Percentiles rank a stretch among this genome's conserved stretches.
These are phyloP conservation scores for Termitomyces sp. DNA, from an alignment of 1,284 basidiomycete species.

Conservation along the genomic window DNA sequence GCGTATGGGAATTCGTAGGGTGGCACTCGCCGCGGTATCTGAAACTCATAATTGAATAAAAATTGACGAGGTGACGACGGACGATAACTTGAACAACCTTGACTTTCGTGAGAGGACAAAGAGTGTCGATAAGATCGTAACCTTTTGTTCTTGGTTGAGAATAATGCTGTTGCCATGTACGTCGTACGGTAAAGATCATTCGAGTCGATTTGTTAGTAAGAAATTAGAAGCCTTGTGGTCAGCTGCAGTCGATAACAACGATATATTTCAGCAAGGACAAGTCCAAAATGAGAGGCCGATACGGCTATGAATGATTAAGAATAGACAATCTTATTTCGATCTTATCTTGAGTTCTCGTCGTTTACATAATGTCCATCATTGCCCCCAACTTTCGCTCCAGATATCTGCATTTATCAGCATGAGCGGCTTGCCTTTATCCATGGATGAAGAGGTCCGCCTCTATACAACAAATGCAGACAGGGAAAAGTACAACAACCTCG, in stretches of 20 bases:
- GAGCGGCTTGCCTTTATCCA: conserved; percentile 12
- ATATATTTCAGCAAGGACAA: background rate
- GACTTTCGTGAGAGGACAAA: background rate
- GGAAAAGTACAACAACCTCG: conserved; percentile 84
- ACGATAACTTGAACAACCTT: background rate
- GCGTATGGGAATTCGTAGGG: background rate
- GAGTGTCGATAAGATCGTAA: background rate
- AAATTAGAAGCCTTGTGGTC: background rate
- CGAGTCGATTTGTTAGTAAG: background rate
- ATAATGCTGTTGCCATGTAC: background rate
- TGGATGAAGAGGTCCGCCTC: conserved; percentile 87
- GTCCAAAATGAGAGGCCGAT: background rate
- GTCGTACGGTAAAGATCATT: background rate
- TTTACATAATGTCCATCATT: background rate
- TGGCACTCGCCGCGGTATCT: conserved; percentile 9
- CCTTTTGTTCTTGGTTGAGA: background rate
- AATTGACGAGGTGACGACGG: background rate
- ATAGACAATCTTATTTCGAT: background rate
- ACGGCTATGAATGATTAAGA: background rate
- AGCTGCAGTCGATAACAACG: background rate
- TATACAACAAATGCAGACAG: conserved; percentile 87
- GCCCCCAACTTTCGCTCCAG: background rate
- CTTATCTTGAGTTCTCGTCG: background rate
- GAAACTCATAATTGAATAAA: background rate
- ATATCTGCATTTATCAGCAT: conserved; percentile 1